A percentile compares a stretch with the other conserved stretches of the same genome.
Evolutionary conservation across 164 flowering plant species (phyloP).

Genomic region (Magnolia changhungtana): DNA sequence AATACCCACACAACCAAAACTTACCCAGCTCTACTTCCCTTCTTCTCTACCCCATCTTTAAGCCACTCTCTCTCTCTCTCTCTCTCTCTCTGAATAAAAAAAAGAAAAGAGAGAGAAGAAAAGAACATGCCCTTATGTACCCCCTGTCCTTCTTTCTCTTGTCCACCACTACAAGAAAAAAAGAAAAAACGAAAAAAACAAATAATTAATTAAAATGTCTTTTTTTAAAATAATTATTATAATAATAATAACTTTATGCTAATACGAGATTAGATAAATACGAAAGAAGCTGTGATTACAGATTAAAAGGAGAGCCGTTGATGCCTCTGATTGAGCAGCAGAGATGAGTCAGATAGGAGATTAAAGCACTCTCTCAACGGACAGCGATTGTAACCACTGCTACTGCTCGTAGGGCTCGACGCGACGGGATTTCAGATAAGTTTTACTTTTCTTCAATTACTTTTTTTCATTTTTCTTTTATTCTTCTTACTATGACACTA

Average conservation of each 20-base stretch:
- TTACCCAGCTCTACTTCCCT: neutral
- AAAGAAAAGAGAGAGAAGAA: conserved; percentile 11
- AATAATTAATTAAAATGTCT: too few species aligned
- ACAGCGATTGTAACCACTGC: neutral
- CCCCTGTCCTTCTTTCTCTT: neutral
- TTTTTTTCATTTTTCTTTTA: neutral
- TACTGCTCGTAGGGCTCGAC: neutral
- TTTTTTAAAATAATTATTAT: too few species aligned
- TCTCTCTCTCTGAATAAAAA: neutral
- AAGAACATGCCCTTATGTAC: conserved; percentile 2
- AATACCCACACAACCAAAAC: neutral
- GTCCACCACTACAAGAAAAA: neutral
- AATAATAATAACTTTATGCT: too few species aligned
- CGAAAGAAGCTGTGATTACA: neutral
- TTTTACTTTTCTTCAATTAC: neutral
- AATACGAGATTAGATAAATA: too few species aligned
- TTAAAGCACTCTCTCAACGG: neutral
- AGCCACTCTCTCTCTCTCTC: neutral
- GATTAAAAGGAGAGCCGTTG: neutral
- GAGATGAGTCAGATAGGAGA: neutral
- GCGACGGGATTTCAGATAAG: neutral
- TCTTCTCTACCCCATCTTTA: neutral
- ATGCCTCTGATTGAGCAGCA: neutral
- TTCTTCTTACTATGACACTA: neutral
- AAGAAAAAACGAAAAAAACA: too few species aligned